Evolutionary conservation across 306 rosid species (phyloP).

Genomic region (Alnus glutinosa): DNA sequence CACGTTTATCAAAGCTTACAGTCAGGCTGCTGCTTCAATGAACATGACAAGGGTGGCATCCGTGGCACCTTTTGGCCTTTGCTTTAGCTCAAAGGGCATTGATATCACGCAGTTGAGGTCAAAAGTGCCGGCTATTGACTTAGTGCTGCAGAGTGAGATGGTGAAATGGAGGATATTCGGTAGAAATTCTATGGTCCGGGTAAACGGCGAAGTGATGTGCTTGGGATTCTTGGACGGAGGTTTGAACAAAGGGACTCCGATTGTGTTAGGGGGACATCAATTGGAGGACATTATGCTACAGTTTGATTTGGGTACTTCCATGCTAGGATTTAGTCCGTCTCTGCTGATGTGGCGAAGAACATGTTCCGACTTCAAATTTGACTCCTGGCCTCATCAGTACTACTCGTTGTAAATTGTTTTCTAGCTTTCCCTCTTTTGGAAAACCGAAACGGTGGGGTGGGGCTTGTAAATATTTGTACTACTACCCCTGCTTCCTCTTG

Average conservation of each 20-base stretch:
- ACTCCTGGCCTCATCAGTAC: constrained; percentile 3
- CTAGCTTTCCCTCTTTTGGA: neutral
- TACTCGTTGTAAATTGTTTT: constrained; percentile 11
- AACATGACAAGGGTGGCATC: constrained; percentile 48
- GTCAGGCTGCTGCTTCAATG: constrained; percentile 51
- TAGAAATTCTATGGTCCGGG: constrained; percentile 69
- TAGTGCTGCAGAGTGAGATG: constrained; percentile 76
- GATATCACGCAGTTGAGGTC: constrained; percentile 21
- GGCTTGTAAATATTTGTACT: too few species aligned
- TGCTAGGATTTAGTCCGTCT: constrained; percentile 72
- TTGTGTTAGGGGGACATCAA: constrained; percentile 75
- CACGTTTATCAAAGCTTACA: constrained; percentile 40
- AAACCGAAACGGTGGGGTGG: too few species aligned
- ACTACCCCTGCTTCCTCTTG: too few species aligned
- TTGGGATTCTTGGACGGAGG: constrained; percentile 80
- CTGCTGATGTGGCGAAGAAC: constrained; percentile 31
- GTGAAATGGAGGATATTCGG: constrained; percentile 69
- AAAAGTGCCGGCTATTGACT: constrained; percentile 53
- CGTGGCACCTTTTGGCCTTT: constrained; percentile 55
- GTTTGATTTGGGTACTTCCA: constrained; percentile 57
- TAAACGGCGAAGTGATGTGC: constrained; percentile 49
- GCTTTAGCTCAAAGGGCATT: constrained; percentile 41
- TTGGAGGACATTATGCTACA: constrained; percentile 65
- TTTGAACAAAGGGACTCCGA: constrained; percentile 29
- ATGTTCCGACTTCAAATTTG: constrained; percentile 47